Base-by-base conservation (phyloP, 371 early-diverging fungal species). In the Smittium culicis region DNA sequence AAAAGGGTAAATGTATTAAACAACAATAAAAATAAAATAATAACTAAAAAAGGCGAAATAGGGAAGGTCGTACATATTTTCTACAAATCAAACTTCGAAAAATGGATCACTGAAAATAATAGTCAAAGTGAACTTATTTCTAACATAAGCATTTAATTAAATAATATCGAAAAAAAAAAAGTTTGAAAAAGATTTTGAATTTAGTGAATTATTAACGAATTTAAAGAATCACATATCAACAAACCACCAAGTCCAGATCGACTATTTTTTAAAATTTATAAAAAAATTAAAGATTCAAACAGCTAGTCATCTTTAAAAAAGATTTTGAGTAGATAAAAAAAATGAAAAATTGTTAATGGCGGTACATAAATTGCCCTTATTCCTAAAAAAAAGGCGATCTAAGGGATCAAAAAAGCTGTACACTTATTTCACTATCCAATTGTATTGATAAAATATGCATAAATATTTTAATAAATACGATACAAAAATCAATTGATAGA, bases 201-300 rank as follows among this genome's bases (percentile, higher is more conserved):
- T 32, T n/a, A 63, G 2, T 2, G 63, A 32, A 32, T 63, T 11
- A 3, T 33, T 2, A 63, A 24, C 34, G 61, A 16, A 25, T 66
- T 69, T 16, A n/a, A 31, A 0, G 17, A n/a, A 0, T 3, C 54
- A 31, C 70, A 35, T 1, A 31, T 25, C 3, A 61, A 67, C 62
- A 70, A 70, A 33, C 34, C 66, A 1, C 68, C 70, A 1, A 66
- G 70, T 1, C 66, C 70, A 0, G 70, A 66, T n/a, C 54, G 70
- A 33, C 16, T 70, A 11, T n/a, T 60, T 0, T 70, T 61, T 20
- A 66, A 66, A 35, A 28, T 65, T 1, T 68, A 61, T 58, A 66
- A 70, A 16, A 45, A n/a, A 45, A 11, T 11, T 45, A 11, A 11
- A 11, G 5, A 45, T 11, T 11, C 5, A 45, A 45, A 45, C 20